Percentiles rank a stretch among this genome's conserved stretches.
Evolutionary conservation across 192 early-diverging fungal species (phyloP).

Genomic region (Coemansia nantahalensis): DNA sequence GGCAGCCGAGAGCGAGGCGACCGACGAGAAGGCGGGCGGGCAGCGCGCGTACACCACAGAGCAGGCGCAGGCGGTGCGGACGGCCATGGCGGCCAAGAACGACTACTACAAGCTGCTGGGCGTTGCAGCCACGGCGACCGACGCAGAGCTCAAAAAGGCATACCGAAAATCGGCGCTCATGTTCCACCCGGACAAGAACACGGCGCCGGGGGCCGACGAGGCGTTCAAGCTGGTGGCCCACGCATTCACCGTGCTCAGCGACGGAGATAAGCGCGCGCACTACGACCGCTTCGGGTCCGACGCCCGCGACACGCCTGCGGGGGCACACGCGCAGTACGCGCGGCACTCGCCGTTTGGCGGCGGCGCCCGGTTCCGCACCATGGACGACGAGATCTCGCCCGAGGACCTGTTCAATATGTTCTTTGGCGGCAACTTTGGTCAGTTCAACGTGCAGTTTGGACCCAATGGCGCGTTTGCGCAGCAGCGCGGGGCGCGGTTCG

Average conservation of each 20-base stretch:
- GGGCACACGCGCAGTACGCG: conserved; percentile 16
- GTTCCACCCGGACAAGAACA: conserved; percentile 96
- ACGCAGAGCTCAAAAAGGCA: conserved; percentile 87
- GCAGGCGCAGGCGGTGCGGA: conserved; percentile 74
- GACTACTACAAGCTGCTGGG: conserved; percentile 86
- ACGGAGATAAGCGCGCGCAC: conserved; percentile 76
- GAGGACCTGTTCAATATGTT: conserved; percentile 98
- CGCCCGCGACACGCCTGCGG: conserved; percentile 6
- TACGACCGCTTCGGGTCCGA: conserved; percentile 88
- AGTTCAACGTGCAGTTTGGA: conserved; percentile 47
- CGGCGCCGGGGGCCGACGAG: conserved; percentile 91
- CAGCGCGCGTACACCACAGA: conserved; percentile 63
- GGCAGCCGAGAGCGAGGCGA: conserved; percentile 10
- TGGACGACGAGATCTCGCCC: conserved; percentile 78
- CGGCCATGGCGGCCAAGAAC: conserved; percentile 66
- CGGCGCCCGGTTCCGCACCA: conserved; percentile 3
- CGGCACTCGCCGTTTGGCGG: conserved; percentile 9
- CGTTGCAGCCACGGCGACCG: conserved; percentile 70
- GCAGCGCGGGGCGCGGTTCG: conserved; percentile 17
- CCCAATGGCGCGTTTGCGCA: conserved; percentile 15
- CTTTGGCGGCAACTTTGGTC: conserved; percentile 69
- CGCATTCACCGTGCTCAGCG: conserved; percentile 86
- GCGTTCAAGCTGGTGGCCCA: conserved; percentile 96
- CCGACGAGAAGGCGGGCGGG: conserved; percentile 7
- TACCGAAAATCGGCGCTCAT: conserved; percentile 92